Conservation (phyloP, 2,329 filamentous ascomycete genomes). For the Bipolaris bicolor region DNA sequence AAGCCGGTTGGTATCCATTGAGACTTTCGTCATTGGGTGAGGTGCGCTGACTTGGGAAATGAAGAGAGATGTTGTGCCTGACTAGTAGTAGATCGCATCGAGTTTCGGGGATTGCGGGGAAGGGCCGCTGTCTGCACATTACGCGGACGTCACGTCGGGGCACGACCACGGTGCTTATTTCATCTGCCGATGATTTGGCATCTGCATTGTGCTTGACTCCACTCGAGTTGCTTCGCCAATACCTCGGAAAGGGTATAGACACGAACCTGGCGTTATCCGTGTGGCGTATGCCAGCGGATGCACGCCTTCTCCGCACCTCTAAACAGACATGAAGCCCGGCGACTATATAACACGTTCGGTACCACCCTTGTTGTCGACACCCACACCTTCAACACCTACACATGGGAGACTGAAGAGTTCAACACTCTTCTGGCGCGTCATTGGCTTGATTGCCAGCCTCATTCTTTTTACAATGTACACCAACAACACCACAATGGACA, state of each 20-base stretch:
- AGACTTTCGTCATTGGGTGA: background rate
- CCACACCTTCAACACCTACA: slow-evolving; percentile 25
- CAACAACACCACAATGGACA: slow-evolving; percentile 17
- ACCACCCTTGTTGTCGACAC: background rate
- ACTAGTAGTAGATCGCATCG: background rate
- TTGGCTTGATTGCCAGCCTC: slow-evolving; percentile 14
- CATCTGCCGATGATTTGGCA: slow-evolving; percentile 2
- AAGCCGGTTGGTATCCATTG: background rate
- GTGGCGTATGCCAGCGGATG: slow-evolving; percentile 18
- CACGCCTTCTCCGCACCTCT: slow-evolving; percentile 17
- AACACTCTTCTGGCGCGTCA: slow-evolving; percentile 27
- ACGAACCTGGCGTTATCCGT: slow-evolving; percentile 16
- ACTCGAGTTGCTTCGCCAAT: slow-evolving; percentile 4
- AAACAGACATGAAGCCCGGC: slow-evolving; percentile 31
- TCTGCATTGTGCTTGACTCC: background rate
- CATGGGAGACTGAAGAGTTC: slow-evolving; percentile 20
- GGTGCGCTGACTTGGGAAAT: background rate
- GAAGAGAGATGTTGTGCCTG: background rate
- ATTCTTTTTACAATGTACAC: slow-evolving; percentile 14
- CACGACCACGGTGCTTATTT: slow-evolving; percentile 9
- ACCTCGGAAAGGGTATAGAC: slow-evolving; percentile 16
- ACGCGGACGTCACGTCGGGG: slow-evolving; percentile 14
- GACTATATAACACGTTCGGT: slow-evolving; percentile 20
- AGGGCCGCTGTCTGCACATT: slow-evolving; percentile 4
- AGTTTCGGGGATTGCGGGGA: slow-evolving; percentile 18